These are phyloP conservation scores for Colletotrichum somersetense DNA, from an alignment of 2,329 filamentous ascomycete species.

Conservation along the genomic window DNA sequence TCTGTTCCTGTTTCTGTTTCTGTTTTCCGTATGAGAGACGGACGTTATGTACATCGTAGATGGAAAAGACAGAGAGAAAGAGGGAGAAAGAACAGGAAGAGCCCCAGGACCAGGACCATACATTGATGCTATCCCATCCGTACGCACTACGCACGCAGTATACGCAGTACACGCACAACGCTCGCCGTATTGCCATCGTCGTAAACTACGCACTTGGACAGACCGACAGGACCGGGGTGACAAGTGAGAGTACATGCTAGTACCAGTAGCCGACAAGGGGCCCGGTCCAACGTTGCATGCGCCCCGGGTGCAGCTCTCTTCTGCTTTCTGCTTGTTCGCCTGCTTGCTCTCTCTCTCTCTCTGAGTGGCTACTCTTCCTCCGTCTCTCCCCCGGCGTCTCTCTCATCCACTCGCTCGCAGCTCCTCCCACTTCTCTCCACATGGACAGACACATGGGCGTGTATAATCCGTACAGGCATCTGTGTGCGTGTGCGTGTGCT, in stretches of 20 bases:
- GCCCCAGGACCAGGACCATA: background rate
- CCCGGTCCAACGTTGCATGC: slow-evolving; percentile 41
- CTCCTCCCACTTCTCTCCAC: background rate
- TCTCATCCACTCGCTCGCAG: slow-evolving; percentile 1
- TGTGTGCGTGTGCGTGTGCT: slow-evolving; percentile 15
- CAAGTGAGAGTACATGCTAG: background rate
- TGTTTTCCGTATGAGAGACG: background rate
- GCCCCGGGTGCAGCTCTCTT: slow-evolving; percentile 25
- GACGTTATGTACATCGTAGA: background rate
- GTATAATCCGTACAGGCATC: too few relatives aligned
- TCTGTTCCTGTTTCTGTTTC: background rate
- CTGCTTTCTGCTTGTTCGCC: background rate
- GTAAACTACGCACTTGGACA: slow-evolving; percentile 1
- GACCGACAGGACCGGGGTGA: background rate
- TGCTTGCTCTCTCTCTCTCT: slow-evolving; percentile 15
- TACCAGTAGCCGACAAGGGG: slow-evolving; percentile 11
- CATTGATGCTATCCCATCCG: background rate
- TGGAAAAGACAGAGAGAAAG: background rate
- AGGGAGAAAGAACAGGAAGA: background rate
- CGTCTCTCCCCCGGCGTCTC: background rate
- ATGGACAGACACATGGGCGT: background rate
- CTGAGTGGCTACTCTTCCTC: slow-evolving; percentile 8
- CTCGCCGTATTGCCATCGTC: too few relatives aligned
- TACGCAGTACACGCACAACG: too few relatives aligned
- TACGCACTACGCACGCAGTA: background rate